phyloP scores from a whole-genome alignment of 2,329 filamentous ascomycete species.

The Claviceps fusiformis region DNA sequence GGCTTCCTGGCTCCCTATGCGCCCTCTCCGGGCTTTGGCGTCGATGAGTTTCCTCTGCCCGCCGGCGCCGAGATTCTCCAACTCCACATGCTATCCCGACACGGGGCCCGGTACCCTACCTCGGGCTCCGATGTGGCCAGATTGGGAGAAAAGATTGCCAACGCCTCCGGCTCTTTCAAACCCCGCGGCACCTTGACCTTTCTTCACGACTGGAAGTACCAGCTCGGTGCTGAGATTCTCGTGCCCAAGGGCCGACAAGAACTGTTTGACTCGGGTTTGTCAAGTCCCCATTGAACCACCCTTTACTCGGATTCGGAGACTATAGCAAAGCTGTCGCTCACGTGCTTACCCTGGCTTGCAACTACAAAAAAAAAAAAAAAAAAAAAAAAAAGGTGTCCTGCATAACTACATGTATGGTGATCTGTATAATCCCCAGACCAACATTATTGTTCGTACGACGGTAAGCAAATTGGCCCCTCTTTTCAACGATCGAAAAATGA shows the following conservation, averaged over 20 bases:
- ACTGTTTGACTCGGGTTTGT: constrained; percentile 47
- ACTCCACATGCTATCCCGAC: constrained; percentile 58
- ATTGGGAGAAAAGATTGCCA: constrained; percentile 44
- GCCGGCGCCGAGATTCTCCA: constrained; percentile 54
- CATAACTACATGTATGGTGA: constrained; percentile 62
- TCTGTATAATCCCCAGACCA: constrained; percentile 57
- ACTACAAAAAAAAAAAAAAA: no score
- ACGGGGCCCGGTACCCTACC: constrained; percentile 63
- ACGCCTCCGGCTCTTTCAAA: constrained; percentile 36
- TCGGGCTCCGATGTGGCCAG: constrained; percentile 37
- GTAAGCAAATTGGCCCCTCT: constrained; percentile 15
- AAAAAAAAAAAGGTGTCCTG: constrained; percentile 29
- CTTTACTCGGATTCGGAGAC: neutral
- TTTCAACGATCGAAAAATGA: no score
- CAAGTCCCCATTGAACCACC: neutral
- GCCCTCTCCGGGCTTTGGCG: constrained; percentile 60
- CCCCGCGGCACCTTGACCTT: constrained; percentile 50
- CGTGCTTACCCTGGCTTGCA: neutral
- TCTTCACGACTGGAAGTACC: constrained; percentile 54
- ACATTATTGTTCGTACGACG: constrained; percentile 60
- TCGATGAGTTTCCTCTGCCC: constrained; percentile 57
- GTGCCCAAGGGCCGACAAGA: constrained; percentile 62
- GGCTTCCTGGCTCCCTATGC: constrained; percentile 55
- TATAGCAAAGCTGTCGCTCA: neutral
- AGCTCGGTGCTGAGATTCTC: constrained; percentile 57